Conservation (phyloP, 2,329 filamentous ascomycete species). For the Colletotrichum camelliae region DNA sequence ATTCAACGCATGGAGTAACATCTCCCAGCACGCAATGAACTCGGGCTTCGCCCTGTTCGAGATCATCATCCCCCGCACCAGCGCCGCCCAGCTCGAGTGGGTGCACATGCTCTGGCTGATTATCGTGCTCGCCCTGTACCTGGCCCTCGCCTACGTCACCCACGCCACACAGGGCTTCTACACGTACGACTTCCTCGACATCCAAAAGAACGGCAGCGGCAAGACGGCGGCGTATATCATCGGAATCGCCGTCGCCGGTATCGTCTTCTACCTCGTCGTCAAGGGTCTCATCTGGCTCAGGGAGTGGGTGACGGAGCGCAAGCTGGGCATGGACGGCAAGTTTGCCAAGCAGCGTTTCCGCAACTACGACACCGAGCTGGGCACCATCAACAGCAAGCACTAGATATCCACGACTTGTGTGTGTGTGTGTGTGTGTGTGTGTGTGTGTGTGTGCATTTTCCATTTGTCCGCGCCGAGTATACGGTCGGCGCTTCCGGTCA, state of each 20-base stretch:
- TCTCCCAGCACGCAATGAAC: constrained; percentile 80
- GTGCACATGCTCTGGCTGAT: constrained; percentile 72
- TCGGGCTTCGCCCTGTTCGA: constrained; percentile 77
- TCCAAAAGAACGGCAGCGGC: constrained; percentile 50
- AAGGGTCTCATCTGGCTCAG: constrained; percentile 57
- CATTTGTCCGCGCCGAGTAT: background rate
- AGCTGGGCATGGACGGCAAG: constrained; percentile 48
- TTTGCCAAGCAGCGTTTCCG: constrained; percentile 33
- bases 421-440: background rate
- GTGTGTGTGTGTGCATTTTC: background rate
- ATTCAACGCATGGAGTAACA: constrained; percentile 68
- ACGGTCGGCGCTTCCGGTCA: background rate
- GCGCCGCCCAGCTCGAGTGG: constrained; percentile 56
- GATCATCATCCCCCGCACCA: constrained; percentile 70
- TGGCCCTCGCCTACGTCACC: constrained; percentile 77
- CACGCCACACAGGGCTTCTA: constrained; percentile 74
- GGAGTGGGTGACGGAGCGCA: constrained; percentile 52
- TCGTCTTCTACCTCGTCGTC: constrained; percentile 58
- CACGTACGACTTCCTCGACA: constrained; percentile 80
- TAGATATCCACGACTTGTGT: background rate
- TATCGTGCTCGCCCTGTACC: constrained; percentile 74
- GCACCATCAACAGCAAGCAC: constrained; percentile 19
- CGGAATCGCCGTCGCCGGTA: constrained; percentile 57
- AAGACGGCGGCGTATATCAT: constrained; percentile 70
- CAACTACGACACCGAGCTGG: constrained; percentile 25